These are phyloP conservation scores for Raddia guianensis DNA, from an alignment of 176 grass and related monocot genomes.

Conservation along the genomic window DNA sequence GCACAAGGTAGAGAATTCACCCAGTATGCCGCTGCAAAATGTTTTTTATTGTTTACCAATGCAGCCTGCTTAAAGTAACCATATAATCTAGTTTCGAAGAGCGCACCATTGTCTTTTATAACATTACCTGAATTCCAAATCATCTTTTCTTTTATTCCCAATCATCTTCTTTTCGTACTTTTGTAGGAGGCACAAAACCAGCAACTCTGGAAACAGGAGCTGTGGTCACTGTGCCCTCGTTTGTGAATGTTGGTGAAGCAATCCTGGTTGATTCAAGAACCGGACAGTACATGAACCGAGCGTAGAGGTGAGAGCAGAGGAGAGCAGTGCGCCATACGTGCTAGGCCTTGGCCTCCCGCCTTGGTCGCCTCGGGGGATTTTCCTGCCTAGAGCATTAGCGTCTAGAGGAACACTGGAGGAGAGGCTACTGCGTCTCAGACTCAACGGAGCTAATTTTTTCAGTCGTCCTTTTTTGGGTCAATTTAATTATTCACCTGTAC, in stretches of 20 bases:
- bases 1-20: slow-evolving; percentile 58
- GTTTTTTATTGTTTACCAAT: slow-evolving; percentile 21
- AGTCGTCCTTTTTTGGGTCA: neutral
- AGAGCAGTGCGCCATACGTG: too few species aligned
- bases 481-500: slow-evolving; percentile 6
- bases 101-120: slow-evolving; percentile 15
- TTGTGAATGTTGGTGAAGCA: slow-evolving; percentile 67
- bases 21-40: slow-evolving; percentile 22
- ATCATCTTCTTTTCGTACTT: slow-evolving; percentile 23
- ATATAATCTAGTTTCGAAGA: neutral
- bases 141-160: neutral
- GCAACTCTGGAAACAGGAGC: slow-evolving; percentile 89
- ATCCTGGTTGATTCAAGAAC: slow-evolving; percentile 87
- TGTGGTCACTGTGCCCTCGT: slow-evolving; percentile 78
- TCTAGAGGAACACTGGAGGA: too few species aligned
- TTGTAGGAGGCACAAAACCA: slow-evolving; percentile 84
- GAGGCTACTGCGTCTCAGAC: neutral
- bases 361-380: too few species aligned
- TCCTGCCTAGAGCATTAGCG: too few species aligned
- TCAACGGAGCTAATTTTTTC: slow-evolving; percentile 26
- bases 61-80: neutral
- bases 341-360: too few species aligned
- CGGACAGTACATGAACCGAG: slow-evolving; percentile 83
- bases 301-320: slow-evolving; percentile 45
- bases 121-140: neutral